Base-by-base conservation (phyloP, 179 eudicot species). In the Nepenthes alata region DNA sequence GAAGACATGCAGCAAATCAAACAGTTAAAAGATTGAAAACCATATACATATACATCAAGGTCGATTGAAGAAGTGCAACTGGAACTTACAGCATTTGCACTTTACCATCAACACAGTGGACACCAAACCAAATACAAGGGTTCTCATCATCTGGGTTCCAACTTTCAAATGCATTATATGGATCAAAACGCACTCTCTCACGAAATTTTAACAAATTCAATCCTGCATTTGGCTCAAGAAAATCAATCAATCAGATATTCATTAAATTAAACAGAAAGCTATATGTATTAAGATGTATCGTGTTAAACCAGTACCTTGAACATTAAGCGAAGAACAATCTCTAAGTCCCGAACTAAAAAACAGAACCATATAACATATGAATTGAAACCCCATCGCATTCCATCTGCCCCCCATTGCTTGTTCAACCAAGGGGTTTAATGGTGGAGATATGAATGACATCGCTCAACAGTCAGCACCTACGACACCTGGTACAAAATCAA, bases 51-150 rank as follows among this genome's bases (percentile, higher is more conserved):
- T 41, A 4, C 45, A 41, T 41, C 8, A 41, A 41, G 8, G 8
- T 41, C 10, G 8, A 41, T 41, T 41, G 53, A n/a, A 53, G 49
- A 63, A 60, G n/a, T 6, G 48, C n/a, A 68, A 61, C 44, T 37
- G 61, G 68, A 57, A 85, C 99, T 87, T 85, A 94, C 99, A 94
- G 80, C 71, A 63, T 80, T 60, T 79, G 72, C 68, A 94, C 99
- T 83, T 82, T 70, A 64, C 85, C 82, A n/a, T 83, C 78, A 52
- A 76, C 70, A 69, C 97, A 94, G 12, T 70, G 69, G 70, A 90
- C 86, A 44, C 95, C 89, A 6, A 68, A 63, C 98, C 98, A 93
- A 63, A 50, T 67, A 75, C 99, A 94, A 11, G 91, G 87, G 60
- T 78, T 75, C 49, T 58, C 34, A 51, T 89, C 83, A 66, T 70